phyloP scores from a whole-genome alignment of 1,284 basidiomycete species.

The Cutaneotrichosporon cyanovorans region DNA sequence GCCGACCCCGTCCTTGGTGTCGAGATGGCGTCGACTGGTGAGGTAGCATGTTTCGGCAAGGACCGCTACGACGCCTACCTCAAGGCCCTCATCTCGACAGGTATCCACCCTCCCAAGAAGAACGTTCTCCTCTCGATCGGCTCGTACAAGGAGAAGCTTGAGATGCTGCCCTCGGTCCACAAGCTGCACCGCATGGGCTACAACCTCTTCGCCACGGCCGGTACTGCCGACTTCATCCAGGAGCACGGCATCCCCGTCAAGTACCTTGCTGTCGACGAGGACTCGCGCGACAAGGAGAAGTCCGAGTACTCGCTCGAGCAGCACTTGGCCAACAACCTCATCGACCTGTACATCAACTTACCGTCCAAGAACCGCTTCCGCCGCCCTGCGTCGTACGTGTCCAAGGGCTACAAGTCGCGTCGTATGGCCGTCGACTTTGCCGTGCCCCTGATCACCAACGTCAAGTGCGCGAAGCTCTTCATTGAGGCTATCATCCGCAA shows the following conservation, averaged over 20 bases:
- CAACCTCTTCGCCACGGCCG: conserved; percentile 93
- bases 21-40: conserved; percentile 99
- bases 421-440: conserved; percentile 99
- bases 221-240: conserved; percentile 94
- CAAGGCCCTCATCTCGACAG: conserved; percentile 93
- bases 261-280: conserved; percentile 77
- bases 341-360: conserved; percentile 98
- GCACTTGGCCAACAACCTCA: conserved; percentile 89
- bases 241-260: conserved; percentile 52
- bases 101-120: conserved; percentile 79
- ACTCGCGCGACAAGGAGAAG: conserved; percentile 68
- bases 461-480: conserved; percentile 97
- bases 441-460: conserved; percentile 93
- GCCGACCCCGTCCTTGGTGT: conserved; percentile 98
- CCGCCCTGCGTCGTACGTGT: conserved; percentile 91
- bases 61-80: conserved; percentile 98
- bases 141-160: conserved; percentile 95
- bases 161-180: conserved; percentile 92
- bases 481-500: conserved; percentile 89
- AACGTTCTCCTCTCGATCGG: conserved; percentile 51
- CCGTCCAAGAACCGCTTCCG: conserved; percentile 98
- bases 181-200: conserved; percentile 90
- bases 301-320: conserved; percentile 92
- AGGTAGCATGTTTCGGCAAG: conserved; percentile 95
- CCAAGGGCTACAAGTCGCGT: conserved; percentile 92